Evolutionary conservation across 2,329 filamentous ascomycete species (phyloP), one percentile per base, ranked within the genome.

Genomic region (Neodidymelliopsis sp.): DNA sequence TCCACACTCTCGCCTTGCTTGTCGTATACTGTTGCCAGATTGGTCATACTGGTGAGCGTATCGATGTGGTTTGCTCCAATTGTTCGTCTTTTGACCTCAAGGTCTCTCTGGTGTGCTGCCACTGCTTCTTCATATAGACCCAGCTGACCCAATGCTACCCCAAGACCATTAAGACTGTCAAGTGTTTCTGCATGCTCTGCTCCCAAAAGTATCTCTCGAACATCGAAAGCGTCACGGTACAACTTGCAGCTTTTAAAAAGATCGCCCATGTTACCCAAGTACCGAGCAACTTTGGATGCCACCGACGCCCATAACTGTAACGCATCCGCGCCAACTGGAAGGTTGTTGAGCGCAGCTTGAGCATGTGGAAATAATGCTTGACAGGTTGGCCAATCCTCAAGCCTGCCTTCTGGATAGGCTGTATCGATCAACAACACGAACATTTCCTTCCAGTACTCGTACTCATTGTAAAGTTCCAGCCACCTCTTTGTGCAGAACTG

Each of bases 401-500:
- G 22, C 2, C 29, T 6, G 2, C 28, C 29, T 6, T 6, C 11
- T 18, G 38, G 49, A 16, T 31, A 52, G 3, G 15, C 15, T n/a
- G 20, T 9, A 27, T 47, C 10, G 4, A 59, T 33, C 1, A 41
- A 13, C 2, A 6, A 6, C 4, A 56, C 27, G 10, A 38, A 60
- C 7, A 22, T 35, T 13, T 48, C 19, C 15, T 49, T 54, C 58
- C 58, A 62, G 2, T 19, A 9, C 10, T 49, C 33, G 2, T 57
- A 36, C 51, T 71, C 54, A 0, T 47, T 42, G 11, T 67, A 20
- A 0, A 48, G 1, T 24, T 68, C 54, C 0, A 64, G 44, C 63
- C 61, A 66, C 30, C 25, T 44, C 22, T 28, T 49, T 5, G 43
- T 63, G 2, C 60, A 23, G 9, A 47, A 43, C n/a, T 63, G 63